A percentile compares a stretch with the other conserved stretches of the same genome.
Evolutionary conservation across 768 basidiomycete genomes (phyloP).

Genomic region (Grammothele lineata): DNA sequence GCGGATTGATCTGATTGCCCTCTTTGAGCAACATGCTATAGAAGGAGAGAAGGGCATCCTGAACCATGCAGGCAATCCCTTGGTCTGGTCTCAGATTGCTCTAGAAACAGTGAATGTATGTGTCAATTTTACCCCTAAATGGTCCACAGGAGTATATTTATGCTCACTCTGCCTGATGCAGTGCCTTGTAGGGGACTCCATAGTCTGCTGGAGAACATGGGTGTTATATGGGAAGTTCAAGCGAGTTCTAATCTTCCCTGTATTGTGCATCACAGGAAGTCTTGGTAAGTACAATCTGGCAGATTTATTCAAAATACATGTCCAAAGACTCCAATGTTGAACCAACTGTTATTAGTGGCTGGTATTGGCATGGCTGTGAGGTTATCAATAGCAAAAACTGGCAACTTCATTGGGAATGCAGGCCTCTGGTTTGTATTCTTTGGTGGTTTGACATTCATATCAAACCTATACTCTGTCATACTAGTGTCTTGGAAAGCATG

Average conservation of each 20-base stretch:
- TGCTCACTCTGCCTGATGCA: neutral
- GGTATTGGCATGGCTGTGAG: neutral
- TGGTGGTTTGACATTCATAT: neutral
- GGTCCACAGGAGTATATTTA: no score
- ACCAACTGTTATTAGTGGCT: neutral
- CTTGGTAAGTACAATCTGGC: neutral
- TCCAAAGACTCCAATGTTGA: no score
- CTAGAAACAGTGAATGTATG: constrained; percentile 1
- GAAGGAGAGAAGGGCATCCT: neutral
- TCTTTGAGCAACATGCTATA: constrained; percentile 3
- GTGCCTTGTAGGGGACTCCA: constrained; percentile 5
- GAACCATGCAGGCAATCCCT: neutral
- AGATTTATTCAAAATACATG: no score
- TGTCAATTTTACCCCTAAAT: neutral
- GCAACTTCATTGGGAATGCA: neutral
- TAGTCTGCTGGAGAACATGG: constrained; percentile 6
- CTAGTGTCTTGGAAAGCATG: neutral
- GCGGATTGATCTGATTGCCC: neutral
- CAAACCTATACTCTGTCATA: neutral
- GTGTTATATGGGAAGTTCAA: neutral
- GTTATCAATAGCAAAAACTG: neutral
- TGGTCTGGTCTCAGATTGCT: neutral
- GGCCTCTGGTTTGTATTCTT: neutral
- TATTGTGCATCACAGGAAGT: neutral
- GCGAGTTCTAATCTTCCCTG: neutral